phyloP scores from a whole-genome alignment of 768 basidiomycete species.

The Tulasnella sp. region DNA sequence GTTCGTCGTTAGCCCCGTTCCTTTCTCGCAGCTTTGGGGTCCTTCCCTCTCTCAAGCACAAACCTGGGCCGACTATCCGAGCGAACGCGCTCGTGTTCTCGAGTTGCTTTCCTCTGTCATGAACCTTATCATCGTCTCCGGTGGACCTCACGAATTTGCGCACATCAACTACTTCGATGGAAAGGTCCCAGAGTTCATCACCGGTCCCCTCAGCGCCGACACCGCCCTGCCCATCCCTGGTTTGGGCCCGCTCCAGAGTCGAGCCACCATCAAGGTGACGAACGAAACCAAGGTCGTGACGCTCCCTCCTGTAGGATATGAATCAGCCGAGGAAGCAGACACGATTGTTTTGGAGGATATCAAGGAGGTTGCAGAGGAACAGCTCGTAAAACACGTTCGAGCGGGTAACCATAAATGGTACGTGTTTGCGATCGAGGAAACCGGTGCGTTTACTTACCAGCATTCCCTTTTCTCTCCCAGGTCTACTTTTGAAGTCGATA shows the following conservation, averaged over 20 bases:
- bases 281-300: conserved; percentile 20
- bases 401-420: conserved; percentile 43
- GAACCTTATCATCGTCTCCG: conserved; percentile 65
- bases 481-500: conserved; percentile 69
- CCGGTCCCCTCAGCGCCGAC: conserved; percentile 57
- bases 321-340: conserved; percentile 34
- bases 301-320: conserved; percentile 40
- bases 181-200: conserved; percentile 60
- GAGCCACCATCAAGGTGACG: neutral
- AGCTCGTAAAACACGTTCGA: conserved; percentile 57
- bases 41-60: conserved; percentile 55
- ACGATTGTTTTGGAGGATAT: conserved; percentile 34
- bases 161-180: conserved; percentile 56
- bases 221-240: conserved; percentile 58
- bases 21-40: conserved; percentile 69
- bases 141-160: conserved; percentile 78
- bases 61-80: conserved; percentile 63
- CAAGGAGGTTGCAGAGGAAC: conserved; percentile 43
- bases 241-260: conserved; percentile 39
- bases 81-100: conserved; percentile 59
- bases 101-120: conserved; percentile 59
- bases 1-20: conserved; percentile 70
- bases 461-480: conserved; percentile 38
- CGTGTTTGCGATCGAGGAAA: conserved; percentile 57
- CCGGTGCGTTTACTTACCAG: neutral